Evolutionary conservation across 2,329 filamentous ascomycete species (phyloP), one percentile per base, ranked within the genome.

Genomic region (Fusarium domesticum): DNA sequence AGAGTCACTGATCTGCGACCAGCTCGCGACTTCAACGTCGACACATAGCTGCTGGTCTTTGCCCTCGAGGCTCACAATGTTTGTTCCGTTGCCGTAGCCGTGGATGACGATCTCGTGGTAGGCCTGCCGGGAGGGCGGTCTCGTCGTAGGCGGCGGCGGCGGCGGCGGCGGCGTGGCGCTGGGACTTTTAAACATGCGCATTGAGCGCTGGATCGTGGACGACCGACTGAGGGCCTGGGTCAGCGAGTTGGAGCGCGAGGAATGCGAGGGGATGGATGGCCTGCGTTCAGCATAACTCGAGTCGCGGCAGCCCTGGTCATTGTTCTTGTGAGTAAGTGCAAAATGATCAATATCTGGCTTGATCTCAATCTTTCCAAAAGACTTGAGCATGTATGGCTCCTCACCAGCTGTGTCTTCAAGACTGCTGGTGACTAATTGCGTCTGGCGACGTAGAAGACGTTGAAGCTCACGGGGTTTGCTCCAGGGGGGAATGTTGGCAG

Each of bases 331-430:
- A 0, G 68, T 66, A 6, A 74, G 61, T 0, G 72, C 72, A 42
- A 75, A 70, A 49, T 80, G 79, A 52, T 81, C 76, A 34, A 81
- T 72, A 37, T 82, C 78, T 0, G 77, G 76, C 45, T 74, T 73
- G 46, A 80, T 75, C 46, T 77, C 75, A 18, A 67, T 56, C 42
- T 39, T 59, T 2, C 41, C 51, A 3, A 25, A 19, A 1, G 43
- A 28, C 14, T 48, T 48, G 18, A 42, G 28, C 23, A 37, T 34
- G 5, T 31, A 16, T n/a, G 36, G 34, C 14, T 42, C 23, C 8
- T 50, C 45, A 15, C 48, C 51, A 19, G 45, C 42, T 15, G 47
- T 46, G 40, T 53, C 37, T 6, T 42, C 38, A 11, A 51, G 17
- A 8, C 39, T 34, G 19, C 48, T 38, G 18, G 47, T 48, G 7